Percentiles rank a stretch among this genome's conserved stretches.
Evolutionary conservation across 2,329 filamentous ascomycete genomes (phyloP).

Genomic region (Pyrenochaeta sp.): DNA sequence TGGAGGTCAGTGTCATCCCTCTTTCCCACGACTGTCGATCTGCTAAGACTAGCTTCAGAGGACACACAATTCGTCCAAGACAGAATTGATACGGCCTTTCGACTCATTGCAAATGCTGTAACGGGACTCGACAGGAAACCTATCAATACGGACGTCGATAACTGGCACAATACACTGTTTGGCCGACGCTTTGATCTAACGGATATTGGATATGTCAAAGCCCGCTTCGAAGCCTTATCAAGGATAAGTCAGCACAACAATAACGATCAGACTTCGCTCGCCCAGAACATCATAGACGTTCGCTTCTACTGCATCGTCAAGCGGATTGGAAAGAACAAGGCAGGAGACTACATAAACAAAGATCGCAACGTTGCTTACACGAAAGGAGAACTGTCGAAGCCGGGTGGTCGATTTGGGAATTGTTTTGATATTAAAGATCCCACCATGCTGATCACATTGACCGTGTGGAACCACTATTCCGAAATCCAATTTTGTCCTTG

Average conservation of each 20-base stretch:
- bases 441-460: slow-evolving; percentile 1
- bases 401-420: slow-evolving; percentile 1
- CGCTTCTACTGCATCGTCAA: slow-evolving; percentile 6
- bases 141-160: slow-evolving; percentile 1
- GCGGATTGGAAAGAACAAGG: not conserved
- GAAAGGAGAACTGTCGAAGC: not conserved
- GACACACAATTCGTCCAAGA: slow-evolving; percentile 4
- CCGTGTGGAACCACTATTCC: not conserved
- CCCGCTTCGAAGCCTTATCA: not conserved
- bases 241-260: not conserved
- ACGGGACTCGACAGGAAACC: slow-evolving; percentile 1
- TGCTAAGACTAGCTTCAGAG: not conserved
- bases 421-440: not conserved
- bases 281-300: not conserved
- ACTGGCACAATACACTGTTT: slow-evolving; percentile 2
- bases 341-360: not conserved
- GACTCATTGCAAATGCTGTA: slow-evolving; percentile 1
- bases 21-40: not conserved
- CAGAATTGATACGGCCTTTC: slow-evolving; percentile 2
- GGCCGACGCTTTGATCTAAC: not conserved
- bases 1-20: not conserved
- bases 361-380: not conserved
- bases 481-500: slow-evolving; percentile 10
- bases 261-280: not conserved
- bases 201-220: too few relatives aligned